Evolutionary conservation across 768 basidiomycete genomes (phyloP).

Genomic region (Trametes cinnabarina): DNA sequence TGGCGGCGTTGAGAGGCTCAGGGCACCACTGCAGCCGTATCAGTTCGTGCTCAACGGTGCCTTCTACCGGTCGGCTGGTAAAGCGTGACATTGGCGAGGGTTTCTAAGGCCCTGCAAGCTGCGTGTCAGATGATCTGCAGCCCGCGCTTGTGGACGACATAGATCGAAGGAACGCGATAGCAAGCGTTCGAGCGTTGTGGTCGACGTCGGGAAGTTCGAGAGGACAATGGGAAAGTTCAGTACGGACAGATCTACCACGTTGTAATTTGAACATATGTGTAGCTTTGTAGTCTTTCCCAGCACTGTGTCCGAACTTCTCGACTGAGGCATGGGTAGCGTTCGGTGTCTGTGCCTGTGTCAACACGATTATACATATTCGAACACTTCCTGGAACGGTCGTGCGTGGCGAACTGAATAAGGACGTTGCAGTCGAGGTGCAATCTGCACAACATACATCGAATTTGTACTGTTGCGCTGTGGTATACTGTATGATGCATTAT

Average conservation of each 20-base stretch:
- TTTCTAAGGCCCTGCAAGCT: no score
- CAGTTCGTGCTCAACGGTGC: background rate
- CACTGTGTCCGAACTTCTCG: background rate
- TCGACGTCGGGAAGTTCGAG: background rate
- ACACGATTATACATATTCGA: no score
- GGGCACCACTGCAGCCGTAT: background rate
- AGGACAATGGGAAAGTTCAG: background rate
- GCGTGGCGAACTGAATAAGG: no score
- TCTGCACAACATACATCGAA: no score
- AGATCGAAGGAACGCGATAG: background rate
- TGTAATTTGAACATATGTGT: conserved; percentile 11
- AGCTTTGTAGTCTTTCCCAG: background rate
- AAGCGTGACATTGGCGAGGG: no score
- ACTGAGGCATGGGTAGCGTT: background rate
- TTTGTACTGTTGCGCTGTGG: no score
- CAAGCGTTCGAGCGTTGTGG: no score
- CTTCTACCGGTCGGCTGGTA: background rate
- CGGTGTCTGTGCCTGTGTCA: background rate
- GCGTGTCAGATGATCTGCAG: no score
- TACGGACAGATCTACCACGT: conserved; percentile 4
- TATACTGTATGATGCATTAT: no score
- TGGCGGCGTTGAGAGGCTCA: background rate
- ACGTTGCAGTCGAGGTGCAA: no score
- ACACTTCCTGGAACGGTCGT: no score
- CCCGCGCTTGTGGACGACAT: background rate